Base-by-base conservation (phyloP, 2,329 filamentous ascomycete species). In the Botrytis deweyae region DNA sequence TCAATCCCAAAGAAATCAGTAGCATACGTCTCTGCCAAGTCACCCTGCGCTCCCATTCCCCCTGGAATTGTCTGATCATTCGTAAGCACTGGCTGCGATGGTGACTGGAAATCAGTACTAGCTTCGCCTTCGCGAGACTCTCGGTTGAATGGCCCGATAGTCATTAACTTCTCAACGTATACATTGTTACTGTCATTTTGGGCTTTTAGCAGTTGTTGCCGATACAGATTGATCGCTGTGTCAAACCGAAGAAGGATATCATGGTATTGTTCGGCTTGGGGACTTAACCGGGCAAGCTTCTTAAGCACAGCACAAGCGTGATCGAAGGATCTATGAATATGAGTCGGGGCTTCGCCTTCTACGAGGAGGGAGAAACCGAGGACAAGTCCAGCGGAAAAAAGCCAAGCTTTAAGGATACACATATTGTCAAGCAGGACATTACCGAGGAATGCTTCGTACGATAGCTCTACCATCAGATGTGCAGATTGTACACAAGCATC, bases 101-200 rank as follows among this genome's bases (percentile, higher is more conserved):
- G 36, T 40, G 66, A 42, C 25, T 58, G 66, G 4, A 68, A 58
- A 9, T 33, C 66, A 55, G 49, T 25, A n/a, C 38, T 58, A 58
- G 49, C 33, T 7, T 29, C 16, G 1, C 36, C 36, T 42, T 55
- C 36, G 14, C 16, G 10, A n/a, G 25, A 38, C 14, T n/a, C 36
- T 55, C 36, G n/a, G 12, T 42, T 58, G 46, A 42, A 68, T 9
- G 66, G 55, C n/a, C 36, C 36, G 49, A 68, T 58, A 22, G 25
- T 68, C 66, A 68, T 68, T 22, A 68, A 20, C 49, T 68, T 68
- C 66, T 68, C 66, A 22, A 68, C 66, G 20, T 68, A 68, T 16
- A 33, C 18, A 42, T 58, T 58, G n/a, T 55, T 58, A 29, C 25
- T 58, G 8, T 58, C 25, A 20, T 42, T 33, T 38, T 42, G 66